Percentiles rank a stretch among this genome's conserved stretches.
Conservation (phyloP, 2,329 filamentous ascomycete species). For the Venturia pyrina region DNA sequence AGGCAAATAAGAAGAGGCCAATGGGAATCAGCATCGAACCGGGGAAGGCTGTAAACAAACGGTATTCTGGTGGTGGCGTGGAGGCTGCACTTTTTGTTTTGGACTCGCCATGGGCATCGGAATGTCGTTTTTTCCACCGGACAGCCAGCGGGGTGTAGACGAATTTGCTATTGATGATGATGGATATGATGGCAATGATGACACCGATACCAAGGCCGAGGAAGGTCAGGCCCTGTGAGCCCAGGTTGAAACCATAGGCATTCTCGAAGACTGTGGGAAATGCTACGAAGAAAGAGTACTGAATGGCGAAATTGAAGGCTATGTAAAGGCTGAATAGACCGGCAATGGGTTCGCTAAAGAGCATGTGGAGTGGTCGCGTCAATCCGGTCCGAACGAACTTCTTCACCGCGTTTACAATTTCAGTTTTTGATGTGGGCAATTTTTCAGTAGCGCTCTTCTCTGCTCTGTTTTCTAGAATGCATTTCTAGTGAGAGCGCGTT, state of each 20-base stretch:
- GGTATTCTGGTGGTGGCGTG: constrained; percentile 22
- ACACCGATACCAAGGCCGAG: constrained; percentile 25
- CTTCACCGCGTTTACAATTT: constrained; percentile 19
- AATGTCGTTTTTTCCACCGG: background rate
- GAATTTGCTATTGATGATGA: constrained; percentile 27
- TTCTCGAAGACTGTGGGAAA: constrained; percentile 54
- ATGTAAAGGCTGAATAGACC: constrained; percentile 26
- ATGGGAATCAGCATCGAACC: constrained; percentile 14
- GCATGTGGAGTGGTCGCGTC: constrained; percentile 39
- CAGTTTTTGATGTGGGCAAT: constrained; percentile 8
- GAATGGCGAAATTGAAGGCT: constrained; percentile 44
- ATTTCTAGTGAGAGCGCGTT: background rate
- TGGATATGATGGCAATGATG: constrained; percentile 19
- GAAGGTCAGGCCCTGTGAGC: constrained; percentile 23
- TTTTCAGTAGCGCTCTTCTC: constrained; percentile 20
- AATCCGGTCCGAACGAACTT: constrained; percentile 30
- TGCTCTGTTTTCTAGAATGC: constrained; percentile 24
- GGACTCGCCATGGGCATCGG: background rate
- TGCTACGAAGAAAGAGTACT: constrained; percentile 54
- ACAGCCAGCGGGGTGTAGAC: constrained; percentile 19
- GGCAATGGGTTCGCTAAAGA: constrained; percentile 23
- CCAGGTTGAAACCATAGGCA: constrained; percentile 48
- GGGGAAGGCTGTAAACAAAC: constrained; percentile 20
- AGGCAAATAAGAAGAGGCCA: constrained; percentile 25
- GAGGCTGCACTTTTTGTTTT: background rate